Evolutionary conservation across 345 rosid genomes (phyloP).

Genomic region (Rubroshorea leprosula): DNA sequence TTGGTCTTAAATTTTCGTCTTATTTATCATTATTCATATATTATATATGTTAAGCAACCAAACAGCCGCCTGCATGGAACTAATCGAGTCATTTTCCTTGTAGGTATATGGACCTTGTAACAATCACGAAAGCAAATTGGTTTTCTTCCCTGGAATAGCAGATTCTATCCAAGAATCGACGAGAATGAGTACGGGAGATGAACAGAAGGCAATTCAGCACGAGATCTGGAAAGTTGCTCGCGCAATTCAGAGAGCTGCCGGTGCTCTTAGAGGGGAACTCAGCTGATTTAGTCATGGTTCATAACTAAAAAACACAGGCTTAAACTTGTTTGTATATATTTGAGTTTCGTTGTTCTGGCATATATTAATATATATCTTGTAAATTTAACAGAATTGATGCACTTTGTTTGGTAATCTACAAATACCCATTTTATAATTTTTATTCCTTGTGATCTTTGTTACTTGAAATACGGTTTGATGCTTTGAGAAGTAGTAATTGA

Average conservation of each 20-base stretch:
- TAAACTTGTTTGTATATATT: slow-evolving; percentile 3
- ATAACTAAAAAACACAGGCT: too few relatives aligned
- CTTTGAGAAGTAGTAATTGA: too few relatives aligned
- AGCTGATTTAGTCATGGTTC: too few relatives aligned
- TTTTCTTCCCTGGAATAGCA: slow-evolving; percentile 73
- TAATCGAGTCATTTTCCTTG: slow-evolving; percentile 3
- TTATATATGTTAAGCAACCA: too few relatives aligned
- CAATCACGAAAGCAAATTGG: slow-evolving; percentile 49
- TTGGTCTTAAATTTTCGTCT: too few relatives aligned
- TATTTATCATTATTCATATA: too few relatives aligned
- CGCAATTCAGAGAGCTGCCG: slow-evolving; percentile 75
- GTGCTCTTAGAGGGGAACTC: slow-evolving; percentile 59
- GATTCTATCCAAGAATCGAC: slow-evolving; percentile 46
- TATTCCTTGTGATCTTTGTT: too few relatives aligned
- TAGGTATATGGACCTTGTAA: slow-evolving; percentile 75
- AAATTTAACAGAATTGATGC: too few relatives aligned
- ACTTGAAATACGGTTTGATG: too few relatives aligned
- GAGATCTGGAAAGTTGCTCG: slow-evolving; percentile 92
- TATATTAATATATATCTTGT: too few relatives aligned
- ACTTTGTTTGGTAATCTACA: too few relatives aligned
- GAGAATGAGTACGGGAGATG: slow-evolving; percentile 11
- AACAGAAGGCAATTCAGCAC: slow-evolving; percentile 44
- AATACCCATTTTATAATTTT: too few relatives aligned
- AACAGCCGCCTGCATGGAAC: not conserved
- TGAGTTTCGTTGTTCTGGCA: not conserved